These are phyloP conservation scores for Agaricus sinodeliciosus DNA, from an alignment of 768 basidiomycete genomes.

Conservation along the genomic window DNA sequence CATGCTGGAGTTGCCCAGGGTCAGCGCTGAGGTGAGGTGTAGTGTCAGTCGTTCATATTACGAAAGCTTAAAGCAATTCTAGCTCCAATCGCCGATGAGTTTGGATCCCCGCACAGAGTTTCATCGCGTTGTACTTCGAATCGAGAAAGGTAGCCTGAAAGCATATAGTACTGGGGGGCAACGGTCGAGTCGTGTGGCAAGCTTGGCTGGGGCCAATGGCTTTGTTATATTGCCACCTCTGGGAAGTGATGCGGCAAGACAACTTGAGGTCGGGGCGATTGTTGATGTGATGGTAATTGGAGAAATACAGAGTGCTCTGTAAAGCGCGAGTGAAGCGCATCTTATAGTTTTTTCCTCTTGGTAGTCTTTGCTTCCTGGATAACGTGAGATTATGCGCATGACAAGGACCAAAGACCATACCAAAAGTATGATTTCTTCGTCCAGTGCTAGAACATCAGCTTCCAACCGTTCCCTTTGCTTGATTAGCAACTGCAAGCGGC, in stretches of 20 bases:
- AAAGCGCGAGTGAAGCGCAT: background rate
- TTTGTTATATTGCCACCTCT: slow-evolving; percentile 59
- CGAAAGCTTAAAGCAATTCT: slow-evolving; percentile 1
- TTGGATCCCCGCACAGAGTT: slow-evolving; percentile 77
- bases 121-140: slow-evolving; percentile 59
- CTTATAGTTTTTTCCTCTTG: slow-evolving; percentile 5
- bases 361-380: slow-evolving; percentile 7
- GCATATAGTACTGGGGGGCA: slow-evolving; percentile 86
- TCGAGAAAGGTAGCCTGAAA: slow-evolving; percentile 38
- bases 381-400: background rate
- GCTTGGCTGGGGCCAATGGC: slow-evolving; percentile 76
- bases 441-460: slow-evolving; percentile 50
- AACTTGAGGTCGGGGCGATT: slow-evolving; percentile 45
- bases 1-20: slow-evolving; percentile 50
- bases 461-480: slow-evolving; percentile 67
- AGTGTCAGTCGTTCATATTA: background rate
- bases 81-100: slow-evolving; percentile 56
- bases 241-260: slow-evolving; percentile 11
- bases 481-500: slow-evolving; percentile 55
- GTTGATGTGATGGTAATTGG: slow-evolving; percentile 64
- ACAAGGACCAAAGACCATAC: slow-evolving; percentile 22
- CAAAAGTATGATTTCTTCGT: slow-evolving; percentile 54
- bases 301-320: slow-evolving; percentile 36
- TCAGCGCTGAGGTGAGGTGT: slow-evolving; percentile 52
- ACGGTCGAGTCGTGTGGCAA: slow-evolving; percentile 75